phyloP scores from a whole-genome alignment of 139 green algal genomes.

The Chlorella sp. region DNA sequence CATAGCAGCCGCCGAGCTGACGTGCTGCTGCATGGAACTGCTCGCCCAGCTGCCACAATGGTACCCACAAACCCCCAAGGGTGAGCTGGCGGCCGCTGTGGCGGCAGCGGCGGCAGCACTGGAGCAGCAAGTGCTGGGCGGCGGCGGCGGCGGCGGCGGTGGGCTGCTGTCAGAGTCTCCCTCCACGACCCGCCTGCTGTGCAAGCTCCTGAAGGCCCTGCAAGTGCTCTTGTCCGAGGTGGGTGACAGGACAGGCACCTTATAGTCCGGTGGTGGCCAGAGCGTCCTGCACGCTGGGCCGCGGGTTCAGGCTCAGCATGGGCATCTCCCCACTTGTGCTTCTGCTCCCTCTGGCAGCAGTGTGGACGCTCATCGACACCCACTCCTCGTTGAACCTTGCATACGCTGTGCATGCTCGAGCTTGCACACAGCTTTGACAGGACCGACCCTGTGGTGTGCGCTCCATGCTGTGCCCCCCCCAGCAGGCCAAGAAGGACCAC shows the following conservation, averaged over 20 bases:
- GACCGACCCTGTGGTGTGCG: neutral
- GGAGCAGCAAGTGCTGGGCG: neutral
- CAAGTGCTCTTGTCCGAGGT: conserved; percentile 33
- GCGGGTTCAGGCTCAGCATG: neutral
- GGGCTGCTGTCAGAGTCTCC: neutral
- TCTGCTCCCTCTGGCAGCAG: neutral
- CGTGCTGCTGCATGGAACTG: conserved; percentile 14
- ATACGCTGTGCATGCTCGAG: neutral
- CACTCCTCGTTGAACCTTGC: neutral
- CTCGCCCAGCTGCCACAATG: conserved; percentile 26
- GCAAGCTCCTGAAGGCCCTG: conserved; percentile 29
- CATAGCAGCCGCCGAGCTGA: neutral
- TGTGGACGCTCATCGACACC: too few species aligned
- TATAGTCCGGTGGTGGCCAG: neutral
- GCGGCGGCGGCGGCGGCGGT: neutral
- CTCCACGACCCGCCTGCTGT: conserved; percentile 16
- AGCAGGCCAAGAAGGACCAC: conserved; percentile 38
- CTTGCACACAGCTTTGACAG: neutral
- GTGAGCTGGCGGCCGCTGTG: neutral
- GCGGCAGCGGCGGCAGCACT: neutral
- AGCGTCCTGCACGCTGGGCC: neutral
- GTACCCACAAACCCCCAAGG: neutral
- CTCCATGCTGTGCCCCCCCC: neutral
- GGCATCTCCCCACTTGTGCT: too few species aligned
- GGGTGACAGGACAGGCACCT: too few species aligned